phyloP scores from a whole-genome alignment of 164 flowering plant genomes.

The Nymphaea thermarum region DNA sequence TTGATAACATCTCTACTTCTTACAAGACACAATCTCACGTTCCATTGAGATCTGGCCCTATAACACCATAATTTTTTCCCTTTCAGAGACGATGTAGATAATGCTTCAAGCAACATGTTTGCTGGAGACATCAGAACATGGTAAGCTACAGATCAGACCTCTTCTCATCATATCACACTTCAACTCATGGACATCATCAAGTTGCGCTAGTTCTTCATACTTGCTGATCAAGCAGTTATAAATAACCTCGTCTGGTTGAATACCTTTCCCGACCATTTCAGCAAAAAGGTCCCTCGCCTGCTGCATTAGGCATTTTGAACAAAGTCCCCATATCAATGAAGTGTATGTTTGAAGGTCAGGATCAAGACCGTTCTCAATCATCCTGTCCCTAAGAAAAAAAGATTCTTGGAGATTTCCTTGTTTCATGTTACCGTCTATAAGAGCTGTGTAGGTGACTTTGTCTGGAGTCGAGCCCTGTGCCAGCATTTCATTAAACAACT shows the following conservation, averaged over 20 bases:
- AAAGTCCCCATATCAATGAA: conserved; percentile 55
- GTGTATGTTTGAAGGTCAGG: conserved; percentile 65
- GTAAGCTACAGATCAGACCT: conserved; percentile 16
- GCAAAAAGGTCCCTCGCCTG: conserved; percentile 39
- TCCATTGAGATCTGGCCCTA: not conserved
- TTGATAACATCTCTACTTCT: not conserved
- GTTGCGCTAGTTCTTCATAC: conserved; percentile 36
- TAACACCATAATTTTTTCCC: not conserved
- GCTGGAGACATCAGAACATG: not conserved
- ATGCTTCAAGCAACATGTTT: not conserved
- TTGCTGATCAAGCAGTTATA: conserved; percentile 42
- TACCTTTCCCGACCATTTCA: conserved; percentile 65
- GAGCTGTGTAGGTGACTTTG: conserved; percentile 47
- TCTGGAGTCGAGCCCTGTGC: conserved; percentile 46
- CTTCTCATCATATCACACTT: conserved; percentile 37
- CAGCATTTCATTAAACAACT: conserved; percentile 52
- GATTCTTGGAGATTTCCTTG: conserved; percentile 55
- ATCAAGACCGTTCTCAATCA: conserved; percentile 48
- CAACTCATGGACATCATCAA: conserved; percentile 45
- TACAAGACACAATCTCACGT: not conserved
- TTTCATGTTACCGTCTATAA: conserved; percentile 67
- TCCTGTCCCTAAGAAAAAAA: conserved; percentile 32
- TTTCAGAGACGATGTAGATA: not conserved
- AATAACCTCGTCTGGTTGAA: conserved; percentile 59
- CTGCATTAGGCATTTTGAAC: conserved; percentile 31